Conservation (phyloP, 805 yeast species). For the Kluyveromyces starmeri region DNA sequence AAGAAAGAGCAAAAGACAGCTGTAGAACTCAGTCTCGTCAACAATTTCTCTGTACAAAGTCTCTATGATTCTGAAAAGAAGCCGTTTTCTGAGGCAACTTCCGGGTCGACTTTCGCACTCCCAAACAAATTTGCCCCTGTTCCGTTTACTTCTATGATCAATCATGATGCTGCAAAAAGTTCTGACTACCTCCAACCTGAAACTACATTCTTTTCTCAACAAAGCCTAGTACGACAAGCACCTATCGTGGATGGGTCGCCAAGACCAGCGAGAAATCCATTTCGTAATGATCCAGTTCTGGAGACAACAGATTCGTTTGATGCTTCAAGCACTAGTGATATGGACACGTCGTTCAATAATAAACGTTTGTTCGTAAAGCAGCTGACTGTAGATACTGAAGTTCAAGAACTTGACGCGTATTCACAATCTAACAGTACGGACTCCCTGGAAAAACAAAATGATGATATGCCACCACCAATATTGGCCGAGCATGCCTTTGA, state of each 20-base stretch:
- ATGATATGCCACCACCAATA: neutral
- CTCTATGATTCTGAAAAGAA: conserved; percentile 1
- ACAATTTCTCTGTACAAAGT: conserved; percentile 5
- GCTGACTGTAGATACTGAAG: neutral
- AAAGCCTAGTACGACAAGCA: neutral
- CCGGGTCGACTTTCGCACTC: neutral
- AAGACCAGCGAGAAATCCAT: neutral
- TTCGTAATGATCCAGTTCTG: neutral
- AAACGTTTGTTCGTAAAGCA: conserved; percentile 2
- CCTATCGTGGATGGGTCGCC: neutral
- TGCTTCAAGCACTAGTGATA: neutral
- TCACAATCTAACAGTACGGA: no score
- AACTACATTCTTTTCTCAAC: neutral
- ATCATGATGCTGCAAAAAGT: conserved; percentile 1
- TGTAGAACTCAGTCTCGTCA: conserved; percentile 4
- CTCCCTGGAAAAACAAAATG: neutral
- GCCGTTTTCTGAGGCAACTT: neutral
- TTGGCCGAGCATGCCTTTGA: conserved; percentile 4
- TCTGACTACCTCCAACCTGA: neutral
- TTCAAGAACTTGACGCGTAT: neutral
- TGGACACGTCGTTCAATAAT: neutral
- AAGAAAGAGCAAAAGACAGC: conserved; percentile 7
- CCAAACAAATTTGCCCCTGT: neutral
- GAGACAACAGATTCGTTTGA: conserved; percentile 4
- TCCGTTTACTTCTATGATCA: conserved; percentile 4